Evolutionary conservation across 495 filamentous ascomycete species (phyloP), one percentile per base, ranked within the genome.

Genomic region (Xylaria acuta): DNA sequence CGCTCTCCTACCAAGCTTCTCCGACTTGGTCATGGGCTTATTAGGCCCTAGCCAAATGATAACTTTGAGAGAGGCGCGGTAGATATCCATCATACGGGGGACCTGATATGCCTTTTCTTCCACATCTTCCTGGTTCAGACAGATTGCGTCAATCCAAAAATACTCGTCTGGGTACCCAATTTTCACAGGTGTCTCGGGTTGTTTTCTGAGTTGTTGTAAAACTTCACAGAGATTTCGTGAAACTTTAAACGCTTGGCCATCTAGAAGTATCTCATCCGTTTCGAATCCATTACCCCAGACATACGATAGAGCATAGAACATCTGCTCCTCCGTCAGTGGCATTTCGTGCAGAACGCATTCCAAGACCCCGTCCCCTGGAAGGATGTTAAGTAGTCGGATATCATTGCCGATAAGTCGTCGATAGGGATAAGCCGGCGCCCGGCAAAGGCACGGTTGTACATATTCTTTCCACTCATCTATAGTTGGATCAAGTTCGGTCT

Each of bases 1-100:
- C 0, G 11, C 5, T 64, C 4, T 3, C 4, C 22, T 64, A 16
- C 38, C 11, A 1, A 18, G 36, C 11, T 1, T 43, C 7, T 64
- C 60, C 4, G 22, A 27, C 22, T 43, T 64, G 14, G 59, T 25
- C 59, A 27, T 27, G 3, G 36, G 59, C 38, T 63, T 63, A 6
- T 64, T 64, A 43, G 60, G 60, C 38, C 60, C 60, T n/a, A 64
- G 38, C 60, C 60, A 64, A 64, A 64, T 43, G 38, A 64, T 43
- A n/a, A 64, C 38, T 1, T 2, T 2, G 1, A 64, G n/a, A 64
- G 60, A 1, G 14, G 60, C 38, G n/a, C 4, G 60, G 22, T 64
- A 64, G 9, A 64, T 64, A 2, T 64, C 38, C 60, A 64, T 64
- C 60, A 64, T 64, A 6, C 60, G 60, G 0, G 59, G 60, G 38